phyloP scores from a whole-genome alignment of 2,329 filamentous ascomycete species.

The Cladophialophora chaetospira region DNA sequence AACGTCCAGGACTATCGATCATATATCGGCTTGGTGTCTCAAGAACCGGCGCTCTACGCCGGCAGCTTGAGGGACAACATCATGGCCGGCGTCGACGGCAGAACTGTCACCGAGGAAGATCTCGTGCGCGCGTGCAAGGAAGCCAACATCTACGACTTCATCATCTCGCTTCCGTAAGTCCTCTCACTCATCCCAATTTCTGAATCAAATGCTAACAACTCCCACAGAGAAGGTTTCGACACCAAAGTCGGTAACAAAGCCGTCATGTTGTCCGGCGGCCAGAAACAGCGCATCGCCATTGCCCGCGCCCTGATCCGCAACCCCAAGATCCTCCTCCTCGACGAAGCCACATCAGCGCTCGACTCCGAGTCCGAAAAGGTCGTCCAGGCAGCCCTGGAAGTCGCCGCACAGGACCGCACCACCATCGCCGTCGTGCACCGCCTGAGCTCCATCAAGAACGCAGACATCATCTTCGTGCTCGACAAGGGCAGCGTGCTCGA shows the following conservation, averaged over 20 bases:
- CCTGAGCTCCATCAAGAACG: slow-evolving; percentile 73
- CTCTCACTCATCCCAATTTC: too few relatives aligned
- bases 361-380: slow-evolving; percentile 70
- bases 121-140: slow-evolving; percentile 62
- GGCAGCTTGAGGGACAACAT: slow-evolving; percentile 90
- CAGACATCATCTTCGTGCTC: slow-evolving; percentile 77
- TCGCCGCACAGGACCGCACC: slow-evolving; percentile 59
- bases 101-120: slow-evolving; percentile 67
- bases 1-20: slow-evolving; percentile 46
- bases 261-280: slow-evolving; percentile 58
- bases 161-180: slow-evolving; percentile 52
- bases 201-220: too few relatives aligned
- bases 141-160: slow-evolving; percentile 56
- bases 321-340: slow-evolving; percentile 61
- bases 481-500: slow-evolving; percentile 65
- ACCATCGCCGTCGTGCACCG: slow-evolving; percentile 77
- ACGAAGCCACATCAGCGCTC: slow-evolving; percentile 75
- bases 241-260: slow-evolving; percentile 59
- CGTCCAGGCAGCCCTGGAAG: slow-evolving; percentile 69
- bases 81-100: slow-evolving; percentile 67
- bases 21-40: slow-evolving; percentile 81
- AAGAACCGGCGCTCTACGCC: slow-evolving; percentile 91
- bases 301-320: slow-evolving; percentile 56
- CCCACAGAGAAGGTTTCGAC: slow-evolving; percentile 51
- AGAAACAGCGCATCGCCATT: slow-evolving; percentile 62